These are phyloP conservation scores for Metarhizium guizhouense DNA, from an alignment of 2,329 filamentous ascomycete species.

Conservation along the genomic window DNA sequence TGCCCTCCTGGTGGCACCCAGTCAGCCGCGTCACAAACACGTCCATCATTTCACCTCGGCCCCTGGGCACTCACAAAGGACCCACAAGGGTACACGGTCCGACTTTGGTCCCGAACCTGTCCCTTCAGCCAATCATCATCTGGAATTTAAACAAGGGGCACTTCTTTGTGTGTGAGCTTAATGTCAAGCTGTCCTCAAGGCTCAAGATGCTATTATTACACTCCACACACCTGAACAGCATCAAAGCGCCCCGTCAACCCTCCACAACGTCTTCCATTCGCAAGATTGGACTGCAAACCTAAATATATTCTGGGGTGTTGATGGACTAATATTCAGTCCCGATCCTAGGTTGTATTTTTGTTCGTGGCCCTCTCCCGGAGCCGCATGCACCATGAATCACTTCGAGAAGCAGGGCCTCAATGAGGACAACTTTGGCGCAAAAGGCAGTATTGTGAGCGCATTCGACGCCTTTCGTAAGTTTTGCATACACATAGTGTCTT, in stretches of 20 bases:
- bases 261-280: background rate
- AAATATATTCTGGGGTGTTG: background rate
- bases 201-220: no score
- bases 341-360: background rate
- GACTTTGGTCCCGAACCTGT: background rate
- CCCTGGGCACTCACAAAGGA: background rate
- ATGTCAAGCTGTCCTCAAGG: conserved; percentile 5
- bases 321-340: background rate
- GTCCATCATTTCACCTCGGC: no score
- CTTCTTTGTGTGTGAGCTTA: background rate
- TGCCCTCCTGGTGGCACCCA: no score
- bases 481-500: no score
- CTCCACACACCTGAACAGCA: background rate
- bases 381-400: conserved; percentile 57
- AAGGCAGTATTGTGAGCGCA: conserved; percentile 63
- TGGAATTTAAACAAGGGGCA: background rate
- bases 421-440: conserved; percentile 73
- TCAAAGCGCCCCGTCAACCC: background rate
- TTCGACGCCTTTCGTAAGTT: conserved; percentile 56
- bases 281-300: background rate
- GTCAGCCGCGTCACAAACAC: no score
- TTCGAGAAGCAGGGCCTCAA: conserved; percentile 58
- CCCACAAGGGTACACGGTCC: background rate
- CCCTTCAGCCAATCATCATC: background rate
- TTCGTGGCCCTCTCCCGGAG: background rate